A percentile compares a stretch with the other conserved stretches of the same genome.
Conservation (phyloP, 192 early-diverging fungal species). For the Diversispora epigaea region DNA sequence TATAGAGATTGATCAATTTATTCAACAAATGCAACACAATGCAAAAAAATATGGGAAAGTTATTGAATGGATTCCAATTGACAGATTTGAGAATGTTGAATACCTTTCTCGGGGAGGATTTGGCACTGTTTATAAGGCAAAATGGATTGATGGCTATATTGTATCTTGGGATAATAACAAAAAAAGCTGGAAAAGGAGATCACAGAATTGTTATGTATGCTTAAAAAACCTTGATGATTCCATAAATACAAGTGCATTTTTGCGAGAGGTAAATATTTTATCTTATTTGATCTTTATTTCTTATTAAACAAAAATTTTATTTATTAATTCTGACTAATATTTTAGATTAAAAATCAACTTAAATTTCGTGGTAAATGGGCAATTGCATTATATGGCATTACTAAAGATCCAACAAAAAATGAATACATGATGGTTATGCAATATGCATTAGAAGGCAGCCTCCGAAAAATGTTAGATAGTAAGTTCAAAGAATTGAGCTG, state of each 20-base stretch:
- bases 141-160: not conserved
- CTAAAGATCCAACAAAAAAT: slow-evolving; percentile 37
- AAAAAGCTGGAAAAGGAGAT: not conserved
- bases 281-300: no score
- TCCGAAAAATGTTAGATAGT: not conserved
- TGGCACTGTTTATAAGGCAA: not conserved
- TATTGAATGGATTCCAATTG: slow-evolving; percentile 5
- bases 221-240: not conserved
- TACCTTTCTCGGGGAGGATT: not conserved
- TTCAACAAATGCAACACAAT: not conserved
- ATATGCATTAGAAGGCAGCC: slow-evolving; percentile 29
- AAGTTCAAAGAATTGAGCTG: not conserved
- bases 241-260: not conserved
- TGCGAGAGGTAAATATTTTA: not conserved
- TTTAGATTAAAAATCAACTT: not conserved
- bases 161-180: not conserved
- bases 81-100: not conserved
- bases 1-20: not conserved
- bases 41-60: not conserved
- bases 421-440: slow-evolving; percentile 47
- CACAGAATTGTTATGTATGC: not conserved
- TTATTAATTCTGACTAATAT: not conserved
- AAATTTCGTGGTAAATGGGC: not conserved
- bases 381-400: slow-evolving; percentile 34
- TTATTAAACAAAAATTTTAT: not conserved